phyloP scores from a whole-genome alignment of 2,329 filamentous ascomycete species.

The Epichloe sylvatica region DNA sequence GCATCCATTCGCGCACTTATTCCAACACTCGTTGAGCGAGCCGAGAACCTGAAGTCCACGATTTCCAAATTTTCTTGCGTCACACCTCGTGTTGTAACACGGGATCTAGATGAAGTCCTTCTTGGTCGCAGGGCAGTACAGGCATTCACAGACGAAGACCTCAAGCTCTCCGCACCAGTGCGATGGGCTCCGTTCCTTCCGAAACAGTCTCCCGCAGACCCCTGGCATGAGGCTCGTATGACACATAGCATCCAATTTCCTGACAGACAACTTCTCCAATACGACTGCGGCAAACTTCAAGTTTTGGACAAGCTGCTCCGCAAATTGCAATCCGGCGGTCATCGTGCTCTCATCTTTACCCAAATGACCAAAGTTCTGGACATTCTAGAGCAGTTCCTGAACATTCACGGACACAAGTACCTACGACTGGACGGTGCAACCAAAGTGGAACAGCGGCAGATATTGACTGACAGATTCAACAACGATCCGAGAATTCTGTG shows the following conservation, averaged over 20 bases:
- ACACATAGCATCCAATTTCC: slow-evolving; percentile 91
- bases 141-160: slow-evolving; percentile 41
- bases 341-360: slow-evolving; percentile 93
- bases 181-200: slow-evolving; percentile 43
- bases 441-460: slow-evolving; percentile 88
- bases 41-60: slow-evolving; percentile 55
- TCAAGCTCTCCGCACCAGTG: slow-evolving; percentile 42
- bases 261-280: slow-evolving; percentile 89
- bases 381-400: slow-evolving; percentile 92
- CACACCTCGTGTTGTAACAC: slow-evolving; percentile 75
- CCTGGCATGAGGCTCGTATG: slow-evolving; percentile 89
- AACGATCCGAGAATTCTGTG: slow-evolving; percentile 81
- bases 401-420: slow-evolving; percentile 95
- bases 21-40: slow-evolving; percentile 59
- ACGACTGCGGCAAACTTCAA: slow-evolving; percentile 94
- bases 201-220: slow-evolving; percentile 49
- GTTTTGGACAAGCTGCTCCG: slow-evolving; percentile 75
- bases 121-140: slow-evolving; percentile 47
- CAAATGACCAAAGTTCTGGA: slow-evolving; percentile 99
- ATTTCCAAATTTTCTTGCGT: slow-evolving; percentile 86
- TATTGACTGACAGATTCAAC: slow-evolving; percentile 93
- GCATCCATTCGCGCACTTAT: slow-evolving; percentile 51
- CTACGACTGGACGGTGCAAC: slow-evolving; percentile 92
- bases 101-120: slow-evolving; percentile 56
- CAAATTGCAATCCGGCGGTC: slow-evolving; percentile 74